phyloP scores from a whole-genome alignment of 75 land plant genomes.

The Pinus albicaulis region DNA sequence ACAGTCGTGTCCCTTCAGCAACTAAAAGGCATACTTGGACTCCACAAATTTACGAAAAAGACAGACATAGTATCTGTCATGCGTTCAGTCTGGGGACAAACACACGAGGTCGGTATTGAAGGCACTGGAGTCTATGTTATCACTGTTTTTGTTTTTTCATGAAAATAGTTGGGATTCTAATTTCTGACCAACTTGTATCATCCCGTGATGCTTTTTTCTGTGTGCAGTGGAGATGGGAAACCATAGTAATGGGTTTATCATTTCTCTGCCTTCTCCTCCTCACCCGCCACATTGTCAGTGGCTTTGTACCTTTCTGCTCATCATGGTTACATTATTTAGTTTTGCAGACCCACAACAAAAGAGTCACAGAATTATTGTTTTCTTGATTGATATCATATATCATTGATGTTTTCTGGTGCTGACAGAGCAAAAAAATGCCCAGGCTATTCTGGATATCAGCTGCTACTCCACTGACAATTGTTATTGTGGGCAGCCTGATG shows the following conservation, averaged over 20 bases:
- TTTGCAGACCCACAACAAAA: neutral
- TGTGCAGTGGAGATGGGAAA: conserved; percentile 95
- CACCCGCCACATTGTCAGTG: conserved; percentile 53
- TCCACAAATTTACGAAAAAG: conserved; percentile 47
- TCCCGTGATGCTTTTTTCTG: neutral
- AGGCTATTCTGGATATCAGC: conserved; percentile 57
- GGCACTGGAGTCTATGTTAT: neutral
- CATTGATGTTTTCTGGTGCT: neutral
- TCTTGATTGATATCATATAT: conserved; percentile 19
- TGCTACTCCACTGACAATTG: conserved; percentile 46
- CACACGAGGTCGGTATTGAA: conserved; percentile 52
- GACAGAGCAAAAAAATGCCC: conserved; percentile 38
- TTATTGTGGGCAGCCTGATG: conserved; percentile 42
- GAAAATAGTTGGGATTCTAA: neutral
- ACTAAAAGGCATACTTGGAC: conserved; percentile 75
- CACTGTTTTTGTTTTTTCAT: neutral
- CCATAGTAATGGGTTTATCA: conserved; percentile 56
- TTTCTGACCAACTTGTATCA: conserved; percentile 2
- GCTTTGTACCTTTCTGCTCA: conserved; percentile 6
- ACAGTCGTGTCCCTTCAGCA: conserved; percentile 75
- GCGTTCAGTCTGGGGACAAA: conserved; percentile 66
- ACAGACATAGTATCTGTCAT: conserved; percentile 81
- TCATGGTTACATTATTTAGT: neutral
- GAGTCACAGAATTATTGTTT: neutral
- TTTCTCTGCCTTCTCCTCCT: conserved; percentile 70